These are phyloP conservation scores for Jatropha curcas DNA, from an alignment of 345 rosid genomes.

Conservation along the genomic window DNA sequence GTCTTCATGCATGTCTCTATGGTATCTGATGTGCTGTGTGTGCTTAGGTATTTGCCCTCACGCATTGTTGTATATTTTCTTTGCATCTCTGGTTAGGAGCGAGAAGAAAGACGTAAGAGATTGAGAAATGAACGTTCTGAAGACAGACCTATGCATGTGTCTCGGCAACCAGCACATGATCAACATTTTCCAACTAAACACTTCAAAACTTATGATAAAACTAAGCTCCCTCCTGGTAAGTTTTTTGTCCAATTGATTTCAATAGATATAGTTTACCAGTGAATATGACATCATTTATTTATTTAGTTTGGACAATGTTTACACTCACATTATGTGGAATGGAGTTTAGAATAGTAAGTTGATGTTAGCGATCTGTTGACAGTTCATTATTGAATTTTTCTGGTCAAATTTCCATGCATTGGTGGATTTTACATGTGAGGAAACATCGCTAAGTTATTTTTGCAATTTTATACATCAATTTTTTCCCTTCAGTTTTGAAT, in stretches of 20 bases:
- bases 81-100: slow-evolving; percentile 57
- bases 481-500: not conserved
- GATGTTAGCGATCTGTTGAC: not conserved
- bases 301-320: not conserved
- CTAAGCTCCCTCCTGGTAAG: slow-evolving; percentile 85
- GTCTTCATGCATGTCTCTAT: not conserved
- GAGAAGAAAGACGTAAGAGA: slow-evolving; percentile 87
- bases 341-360: not conserved
- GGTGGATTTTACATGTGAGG: not conserved
- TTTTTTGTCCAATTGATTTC: slow-evolving; percentile 10
- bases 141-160: slow-evolving; percentile 49
- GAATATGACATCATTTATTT: not conserved
- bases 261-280: not conserved
- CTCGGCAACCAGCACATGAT: slow-evolving; percentile 55
- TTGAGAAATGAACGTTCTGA: slow-evolving; percentile 61
- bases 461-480: not conserved
- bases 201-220: slow-evolving; percentile 57
- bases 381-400: not conserved
- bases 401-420: not conserved
- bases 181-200: slow-evolving; percentile 48
- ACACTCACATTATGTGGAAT: not conserved
- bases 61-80: slow-evolving; percentile 9
- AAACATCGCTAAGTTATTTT: not conserved
- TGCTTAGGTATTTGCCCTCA: not conserved
- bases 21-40: not conserved